Base-by-base conservation (phyloP, 352 stramenopile genomes). In the Globisporangium barbulae region DNA sequence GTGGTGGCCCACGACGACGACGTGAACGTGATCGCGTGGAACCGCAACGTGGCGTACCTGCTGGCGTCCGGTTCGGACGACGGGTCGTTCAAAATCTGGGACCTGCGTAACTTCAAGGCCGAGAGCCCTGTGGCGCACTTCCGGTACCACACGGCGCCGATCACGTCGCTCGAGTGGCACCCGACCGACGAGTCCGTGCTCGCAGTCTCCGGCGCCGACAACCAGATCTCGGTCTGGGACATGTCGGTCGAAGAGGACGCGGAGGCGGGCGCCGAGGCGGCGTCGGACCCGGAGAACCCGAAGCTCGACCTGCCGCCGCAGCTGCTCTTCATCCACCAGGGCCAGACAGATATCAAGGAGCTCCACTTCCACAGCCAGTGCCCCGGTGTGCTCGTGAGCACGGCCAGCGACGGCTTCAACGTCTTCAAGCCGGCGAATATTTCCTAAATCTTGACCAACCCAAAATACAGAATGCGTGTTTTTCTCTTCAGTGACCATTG, bases 11-110 rank as follows among this genome's bases (percentile, higher is more conserved):
- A 99, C 69, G 88, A 96, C 50, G 79, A 96, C 45, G 98, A 99
- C 75, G 96, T 99, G 33, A 99, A 99, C 79, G 97, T 99, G 31
- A 97, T 99, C 67, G 91, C 85, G 67, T 99, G 98, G 98, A 99
- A 99, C 88, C 79, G 85, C 42, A 96, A 97, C 73, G 97, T 99
- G 6, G 84, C 86, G 4, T 99, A 99, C 74, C 75, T 99, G 58
- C 77, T 99, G 33, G 97, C 97, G 1, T 99, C 93, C 13, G 98
- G 97, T 45, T 97, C 87, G 58, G 98, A 99, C 76, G 97, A 99
- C 74, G 97, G 97, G 63, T 93, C 89, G 67, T 97, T 98, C 71
- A 98, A 97, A 80, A 90, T 97, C 75, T 99, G 97, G 97, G 97
- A 99, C 74, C 82, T 99, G 42, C 88, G 97, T 55, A 91, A 92